Percentiles rank a stretch among this genome's conserved stretches.
These are phyloP conservation scores for Selenicereus undatus DNA, from an alignment of 148 eudicot species.

Conservation along the genomic window DNA sequence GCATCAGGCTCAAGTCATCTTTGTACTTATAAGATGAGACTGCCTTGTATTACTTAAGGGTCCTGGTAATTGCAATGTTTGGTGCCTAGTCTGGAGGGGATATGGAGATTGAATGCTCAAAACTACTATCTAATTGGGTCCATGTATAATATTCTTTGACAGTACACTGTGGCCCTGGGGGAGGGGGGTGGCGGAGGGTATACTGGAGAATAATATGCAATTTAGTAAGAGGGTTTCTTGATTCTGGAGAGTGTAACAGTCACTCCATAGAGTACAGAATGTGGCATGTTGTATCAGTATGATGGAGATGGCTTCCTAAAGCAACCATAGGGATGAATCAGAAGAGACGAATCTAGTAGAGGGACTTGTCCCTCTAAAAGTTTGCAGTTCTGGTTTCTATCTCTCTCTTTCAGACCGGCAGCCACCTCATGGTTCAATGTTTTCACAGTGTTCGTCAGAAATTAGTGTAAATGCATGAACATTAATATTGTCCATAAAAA, in stretches of 20 bases:
- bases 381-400: conserved; percentile 1
- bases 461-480: neutral
- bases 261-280: neutral
- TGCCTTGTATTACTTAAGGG: neutral
- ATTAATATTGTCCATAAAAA: neutral
- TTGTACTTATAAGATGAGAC: neutral
- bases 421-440: neutral
- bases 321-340: neutral
- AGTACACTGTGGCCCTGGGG: neutral
- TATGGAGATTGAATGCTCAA: neutral
- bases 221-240: neutral
- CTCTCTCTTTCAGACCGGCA: neutral
- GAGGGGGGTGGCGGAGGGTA: neutral
- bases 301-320: neutral
- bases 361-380: conserved; percentile 8
- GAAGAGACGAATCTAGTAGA: neutral
- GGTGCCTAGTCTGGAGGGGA: neutral
- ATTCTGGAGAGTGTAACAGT: neutral
- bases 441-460: neutral
- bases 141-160: neutral
- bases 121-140: neutral
- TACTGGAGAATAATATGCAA: no score
- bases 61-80: neutral
- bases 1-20: conserved; percentile 4
- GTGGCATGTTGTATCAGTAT: neutral